These are phyloP conservation scores for Magnolia sinica DNA, from an alignment of 164 flowering plant genomes.

Conservation along the genomic window DNA sequence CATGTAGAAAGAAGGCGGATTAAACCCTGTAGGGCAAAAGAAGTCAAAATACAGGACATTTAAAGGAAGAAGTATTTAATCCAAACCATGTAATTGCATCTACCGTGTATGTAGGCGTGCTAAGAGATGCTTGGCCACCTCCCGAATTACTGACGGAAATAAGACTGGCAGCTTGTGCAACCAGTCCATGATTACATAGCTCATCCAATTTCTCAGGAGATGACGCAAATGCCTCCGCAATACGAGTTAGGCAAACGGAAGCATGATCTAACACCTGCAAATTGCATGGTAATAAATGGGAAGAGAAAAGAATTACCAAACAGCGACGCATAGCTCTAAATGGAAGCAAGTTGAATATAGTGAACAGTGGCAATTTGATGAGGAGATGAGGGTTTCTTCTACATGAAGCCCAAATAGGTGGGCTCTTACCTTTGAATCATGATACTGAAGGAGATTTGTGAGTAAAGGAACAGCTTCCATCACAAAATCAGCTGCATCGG, in stretches of 20 bases:
- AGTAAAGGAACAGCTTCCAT: constrained; percentile 97
- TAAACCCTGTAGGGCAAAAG: constrained; percentile 62
- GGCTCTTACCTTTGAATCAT: constrained; percentile 74
- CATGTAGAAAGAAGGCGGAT: constrained; percentile 90
- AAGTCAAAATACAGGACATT: constrained; percentile 21
- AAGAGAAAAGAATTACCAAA: too few relatives aligned
- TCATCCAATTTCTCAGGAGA: constrained; percentile 89
- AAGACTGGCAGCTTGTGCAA: constrained; percentile 86
- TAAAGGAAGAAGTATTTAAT: not conserved
- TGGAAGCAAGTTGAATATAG: not conserved
- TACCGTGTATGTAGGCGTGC: constrained; percentile 94
- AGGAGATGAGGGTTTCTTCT: not conserved
- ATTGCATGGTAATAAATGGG: too few relatives aligned
- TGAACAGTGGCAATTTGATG: not conserved
- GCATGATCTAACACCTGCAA: constrained; percentile 93
- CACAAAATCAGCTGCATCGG: constrained; percentile 99
- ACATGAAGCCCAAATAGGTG: not conserved
- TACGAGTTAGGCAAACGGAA: constrained; percentile 92
- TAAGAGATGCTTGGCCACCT: constrained; percentile 93
- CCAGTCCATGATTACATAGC: constrained; percentile 91
- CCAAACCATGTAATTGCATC: constrained; percentile 1
- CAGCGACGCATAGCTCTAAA: not conserved
- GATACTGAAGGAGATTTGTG: constrained; percentile 94
- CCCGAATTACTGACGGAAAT: constrained; percentile 84
- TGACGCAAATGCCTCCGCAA: constrained; percentile 92